Base-by-base conservation (phyloP, 2,329 filamentous ascomycete species). In the Mariannaea sp. region DNA sequence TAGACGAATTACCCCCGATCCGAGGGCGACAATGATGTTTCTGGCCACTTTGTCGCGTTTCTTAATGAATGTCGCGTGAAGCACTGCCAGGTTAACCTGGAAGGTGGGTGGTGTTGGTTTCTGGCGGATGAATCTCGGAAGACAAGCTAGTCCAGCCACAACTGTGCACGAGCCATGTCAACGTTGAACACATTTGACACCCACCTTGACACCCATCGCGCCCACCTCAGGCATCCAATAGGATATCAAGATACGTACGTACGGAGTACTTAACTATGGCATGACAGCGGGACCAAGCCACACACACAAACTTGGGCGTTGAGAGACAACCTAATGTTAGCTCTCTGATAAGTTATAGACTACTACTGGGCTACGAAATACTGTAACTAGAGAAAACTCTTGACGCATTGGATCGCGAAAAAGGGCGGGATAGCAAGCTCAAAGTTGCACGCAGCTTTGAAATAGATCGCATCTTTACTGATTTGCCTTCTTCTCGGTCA, bases 21-120 rank as follows among this genome's bases (percentile, higher is more conserved):
- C 46, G 63, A 65, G 57, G 59, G 63, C 58, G 61, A 59, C 61
- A 65, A 64, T 67, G 54, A 56, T 64, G 61, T 59, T 66, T 61
- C 59, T 59, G 36, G 54, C 62, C 64, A 65, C 61, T 65, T 49
- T 64, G 61, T 65, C 65, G 66, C 66, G 66, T 68, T 49, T 40
- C 56, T n/a, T n/a, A n/a, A n/a, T n/a, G n/a, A n/a, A 64, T 56
- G 55, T 66, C 64, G 64, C 64, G 64, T 65, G 56, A 56, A 57
- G 64, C 55, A 57, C 58, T 50, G 53, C 60, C 39, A 43, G 51
- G 62, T 58, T 65, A 65, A 59, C 65, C 54, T 58, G 58, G 62
- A 53, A 63, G 58, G 64, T 62, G 62, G 62, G 55, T 46, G 53
- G 53, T 60, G 46, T 52, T 56, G 51, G 57, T 47, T 41, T 48